These are phyloP conservation scores for Botrytis fabae DNA, from an alignment of 2,329 filamentous ascomycete species.

Conservation along the genomic window DNA sequence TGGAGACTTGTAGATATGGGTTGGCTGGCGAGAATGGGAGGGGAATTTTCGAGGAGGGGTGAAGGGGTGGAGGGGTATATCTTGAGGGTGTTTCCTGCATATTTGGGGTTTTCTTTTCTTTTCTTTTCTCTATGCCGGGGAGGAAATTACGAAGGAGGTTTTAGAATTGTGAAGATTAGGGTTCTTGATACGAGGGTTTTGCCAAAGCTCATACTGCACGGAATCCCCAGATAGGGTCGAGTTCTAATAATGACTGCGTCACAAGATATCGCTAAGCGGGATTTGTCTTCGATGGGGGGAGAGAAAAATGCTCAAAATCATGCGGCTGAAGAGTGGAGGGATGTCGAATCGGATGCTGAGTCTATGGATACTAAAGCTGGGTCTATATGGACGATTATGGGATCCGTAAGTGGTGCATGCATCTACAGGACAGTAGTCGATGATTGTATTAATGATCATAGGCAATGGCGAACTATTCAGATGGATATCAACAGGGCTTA, in stretches of 20 bases:
- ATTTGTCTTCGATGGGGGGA: not conserved
- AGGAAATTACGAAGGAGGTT: not conserved
- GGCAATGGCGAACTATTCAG: constrained; percentile 21
- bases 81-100: not conserved
- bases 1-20: not conserved
- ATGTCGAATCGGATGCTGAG: constrained; percentile 16
- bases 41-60: not conserved
- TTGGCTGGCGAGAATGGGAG: not conserved
- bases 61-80: not conserved
- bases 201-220: not conserved
- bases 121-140: not conserved
- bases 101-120: too few species aligned
- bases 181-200: not conserved
- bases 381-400: constrained; percentile 21
- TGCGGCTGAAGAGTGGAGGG: not conserved
- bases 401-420: not conserved
- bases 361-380: constrained; percentile 5
- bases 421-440: not conserved
- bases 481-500: constrained; percentile 21
- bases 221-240: too few species aligned
- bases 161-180: not conserved
- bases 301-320: not conserved
- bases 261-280: not conserved
- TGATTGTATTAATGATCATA: not conserved
- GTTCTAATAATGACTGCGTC: not conserved